phyloP scores from a whole-genome alignment of 176 grass and related monocot species.

The Triticum timopheevii region DNA sequence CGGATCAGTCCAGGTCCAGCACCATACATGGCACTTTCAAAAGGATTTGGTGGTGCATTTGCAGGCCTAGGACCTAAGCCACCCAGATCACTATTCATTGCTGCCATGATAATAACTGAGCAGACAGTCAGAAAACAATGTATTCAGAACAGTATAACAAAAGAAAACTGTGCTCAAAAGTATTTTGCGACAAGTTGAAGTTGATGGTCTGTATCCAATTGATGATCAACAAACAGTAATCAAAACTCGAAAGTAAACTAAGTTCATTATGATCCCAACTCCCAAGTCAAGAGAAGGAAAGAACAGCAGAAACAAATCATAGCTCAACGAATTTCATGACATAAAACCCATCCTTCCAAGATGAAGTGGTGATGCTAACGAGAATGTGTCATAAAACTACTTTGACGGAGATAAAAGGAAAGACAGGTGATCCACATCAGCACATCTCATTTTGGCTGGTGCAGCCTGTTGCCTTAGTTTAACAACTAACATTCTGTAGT shows the following conservation, averaged over 20 bases:
- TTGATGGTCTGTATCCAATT: background rate
- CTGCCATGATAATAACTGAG: slow-evolving; percentile 33
- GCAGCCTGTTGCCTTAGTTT: background rate
- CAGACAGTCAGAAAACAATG: slow-evolving; percentile 11
- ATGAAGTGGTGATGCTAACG: background rate
- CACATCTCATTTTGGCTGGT: background rate
- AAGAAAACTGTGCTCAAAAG: background rate
- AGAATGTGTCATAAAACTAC: background rate
- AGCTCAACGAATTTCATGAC: background rate
- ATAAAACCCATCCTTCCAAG: slow-evolving; percentile 12
- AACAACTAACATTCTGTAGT: background rate
- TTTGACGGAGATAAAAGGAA: background rate
- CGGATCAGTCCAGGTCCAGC: slow-evolving; percentile 69
- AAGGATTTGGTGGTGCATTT: slow-evolving; percentile 61
- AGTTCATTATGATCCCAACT: background rate
- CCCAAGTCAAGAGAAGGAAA: background rate
- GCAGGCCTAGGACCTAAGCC: slow-evolving; percentile 24
- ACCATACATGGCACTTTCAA: slow-evolving; percentile 75
- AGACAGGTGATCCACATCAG: background rate
- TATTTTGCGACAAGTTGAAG: background rate
- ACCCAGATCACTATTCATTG: slow-evolving; percentile 50
- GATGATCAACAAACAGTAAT: background rate
- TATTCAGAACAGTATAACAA: slow-evolving; percentile 4
- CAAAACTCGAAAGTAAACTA: background rate
- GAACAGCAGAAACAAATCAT: background rate